Conservation (phyloP, 1,284 basidiomycete species). For the Cystodermella granulosa region DNA sequence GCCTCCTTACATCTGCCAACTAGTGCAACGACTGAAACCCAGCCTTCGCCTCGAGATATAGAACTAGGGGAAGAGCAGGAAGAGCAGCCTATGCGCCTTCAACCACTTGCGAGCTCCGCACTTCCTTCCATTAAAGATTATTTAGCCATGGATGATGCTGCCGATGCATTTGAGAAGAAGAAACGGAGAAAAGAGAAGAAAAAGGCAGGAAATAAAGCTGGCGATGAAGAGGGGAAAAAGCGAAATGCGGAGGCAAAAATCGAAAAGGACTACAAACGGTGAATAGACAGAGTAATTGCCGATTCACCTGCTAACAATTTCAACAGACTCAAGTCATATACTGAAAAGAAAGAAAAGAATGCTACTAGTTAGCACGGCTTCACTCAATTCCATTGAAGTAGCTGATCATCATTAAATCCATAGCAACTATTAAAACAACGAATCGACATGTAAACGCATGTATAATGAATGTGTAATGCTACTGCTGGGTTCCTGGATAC, state of each 20-base stretch:
- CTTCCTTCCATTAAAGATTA: slow-evolving; percentile 78
- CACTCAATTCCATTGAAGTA: too few species aligned
- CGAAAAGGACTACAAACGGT: slow-evolving; percentile 55
- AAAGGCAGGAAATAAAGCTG: slow-evolving; percentile 34
- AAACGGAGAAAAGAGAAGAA: slow-evolving; percentile 71
- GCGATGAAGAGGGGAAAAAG: slow-evolving; percentile 27
- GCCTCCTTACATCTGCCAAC: neutral
- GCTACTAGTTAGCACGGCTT: slow-evolving; percentile 1
- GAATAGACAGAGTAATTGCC: slow-evolving; percentile 11
- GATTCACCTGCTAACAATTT: neutral
- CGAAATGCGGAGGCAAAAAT: slow-evolving; percentile 42
- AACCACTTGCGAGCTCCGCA: slow-evolving; percentile 66
- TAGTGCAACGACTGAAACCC: too few species aligned
- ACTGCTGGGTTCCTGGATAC: slow-evolving; percentile 41
- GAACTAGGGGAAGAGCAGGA: slow-evolving; percentile 29
- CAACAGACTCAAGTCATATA: slow-evolving; percentile 51
- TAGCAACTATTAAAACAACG: too few species aligned
- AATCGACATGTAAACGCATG: too few species aligned
- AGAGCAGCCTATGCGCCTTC: slow-evolving; percentile 47
- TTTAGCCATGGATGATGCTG: slow-evolving; percentile 67
- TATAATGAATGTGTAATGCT: neutral
- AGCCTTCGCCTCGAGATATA: slow-evolving; percentile 1
- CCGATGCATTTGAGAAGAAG: slow-evolving; percentile 58
- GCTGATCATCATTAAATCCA: too few species aligned
- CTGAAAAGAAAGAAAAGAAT: slow-evolving; percentile 41